phyloP scores from a whole-genome alignment of 2,329 filamentous ascomycete species.

The Orbilia javanica region DNA sequence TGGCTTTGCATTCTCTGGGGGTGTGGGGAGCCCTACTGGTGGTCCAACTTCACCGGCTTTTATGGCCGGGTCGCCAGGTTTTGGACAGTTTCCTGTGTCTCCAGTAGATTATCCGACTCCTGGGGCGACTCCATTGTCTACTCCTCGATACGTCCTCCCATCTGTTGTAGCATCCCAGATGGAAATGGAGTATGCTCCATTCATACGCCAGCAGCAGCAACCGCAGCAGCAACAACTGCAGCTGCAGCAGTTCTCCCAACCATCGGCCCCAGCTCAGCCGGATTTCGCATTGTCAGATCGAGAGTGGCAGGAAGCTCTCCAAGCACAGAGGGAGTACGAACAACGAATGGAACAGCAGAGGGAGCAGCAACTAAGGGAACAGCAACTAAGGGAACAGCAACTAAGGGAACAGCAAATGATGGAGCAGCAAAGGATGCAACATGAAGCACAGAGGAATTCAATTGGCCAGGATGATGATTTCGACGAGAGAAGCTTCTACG shows the following conservation, averaged over 20 bases:
- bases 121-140: constrained; percentile 48
- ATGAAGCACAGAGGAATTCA: background rate
- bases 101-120: constrained; percentile 54
- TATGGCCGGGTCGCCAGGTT: constrained; percentile 36
- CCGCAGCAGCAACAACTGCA: background rate
- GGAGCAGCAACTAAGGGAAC: background rate
- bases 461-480: constrained; percentile 23
- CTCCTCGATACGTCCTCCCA: constrained; percentile 51
- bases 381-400: constrained; percentile 26
- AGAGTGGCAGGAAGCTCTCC: constrained; percentile 51
- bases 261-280: constrained; percentile 7
- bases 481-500: constrained; percentile 50
- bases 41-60: constrained; percentile 40
- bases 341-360: constrained; percentile 37
- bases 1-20: constrained; percentile 40
- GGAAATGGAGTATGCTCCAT: constrained; percentile 39
- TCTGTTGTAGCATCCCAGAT: constrained; percentile 52
- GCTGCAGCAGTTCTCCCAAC: background rate
- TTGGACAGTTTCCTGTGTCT: constrained; percentile 39
- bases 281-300: constrained; percentile 43
- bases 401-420: constrained; percentile 6
- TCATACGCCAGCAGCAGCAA: constrained; percentile 24
- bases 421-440: constrained; percentile 15
- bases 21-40: constrained; percentile 24
- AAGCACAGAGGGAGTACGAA: constrained; percentile 50